phyloP scores from a whole-genome alignment of 2,329 filamentous ascomycete species.

The Monilinia fructigena region DNA sequence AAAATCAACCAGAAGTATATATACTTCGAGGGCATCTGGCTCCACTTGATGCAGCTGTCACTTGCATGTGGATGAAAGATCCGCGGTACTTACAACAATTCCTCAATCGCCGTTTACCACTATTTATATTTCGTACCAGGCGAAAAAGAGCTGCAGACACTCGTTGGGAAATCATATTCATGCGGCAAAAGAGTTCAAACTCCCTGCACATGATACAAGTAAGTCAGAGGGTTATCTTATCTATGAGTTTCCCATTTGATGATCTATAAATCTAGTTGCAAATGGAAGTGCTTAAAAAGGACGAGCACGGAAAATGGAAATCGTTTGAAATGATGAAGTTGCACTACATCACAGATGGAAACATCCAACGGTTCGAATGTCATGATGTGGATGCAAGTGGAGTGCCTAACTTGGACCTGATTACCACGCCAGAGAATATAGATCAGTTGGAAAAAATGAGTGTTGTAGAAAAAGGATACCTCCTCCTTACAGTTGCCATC shows the following conservation, averaged over 20 bases:
- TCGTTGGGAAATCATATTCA: neutral
- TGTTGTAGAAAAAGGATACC: neutral
- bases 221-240: neutral
- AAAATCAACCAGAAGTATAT: neutral
- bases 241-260: neutral
- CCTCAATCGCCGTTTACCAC: slow-evolving; percentile 5
- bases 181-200: slow-evolving; percentile 11
- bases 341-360: slow-evolving; percentile 14
- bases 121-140: neutral
- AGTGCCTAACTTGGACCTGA: neutral
- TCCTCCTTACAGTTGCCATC: neutral
- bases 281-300: rapidly evolving
- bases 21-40: neutral
- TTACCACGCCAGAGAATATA: neutral
- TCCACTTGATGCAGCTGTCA: slow-evolving; percentile 10
- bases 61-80: slow-evolving; percentile 10
- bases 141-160: neutral
- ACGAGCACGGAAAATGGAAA: neutral
- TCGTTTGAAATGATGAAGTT: neutral
- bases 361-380: slow-evolving; percentile 2
- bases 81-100: slow-evolving; percentile 12
- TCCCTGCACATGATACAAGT: neutral
- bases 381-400: neutral
- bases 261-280: neutral
- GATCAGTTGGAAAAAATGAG: neutral